Conservation (phyloP, 192 early-diverging fungal genomes). For the Coemansia aciculifera region DNA sequence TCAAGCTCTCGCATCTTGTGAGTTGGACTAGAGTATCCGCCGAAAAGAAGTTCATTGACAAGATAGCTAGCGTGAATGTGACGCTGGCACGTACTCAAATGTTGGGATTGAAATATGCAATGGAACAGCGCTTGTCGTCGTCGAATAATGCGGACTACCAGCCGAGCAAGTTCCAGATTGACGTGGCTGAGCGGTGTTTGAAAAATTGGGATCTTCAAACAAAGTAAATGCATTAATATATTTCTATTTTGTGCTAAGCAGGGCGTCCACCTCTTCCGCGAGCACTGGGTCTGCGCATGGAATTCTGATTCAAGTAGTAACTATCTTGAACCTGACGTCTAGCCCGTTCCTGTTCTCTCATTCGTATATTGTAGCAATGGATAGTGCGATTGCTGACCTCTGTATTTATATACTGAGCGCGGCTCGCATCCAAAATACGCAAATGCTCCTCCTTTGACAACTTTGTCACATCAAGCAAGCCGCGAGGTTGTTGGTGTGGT, state of each 20-base stretch:
- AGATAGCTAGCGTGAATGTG: slow-evolving; percentile 18
- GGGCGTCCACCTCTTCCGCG: background rate
- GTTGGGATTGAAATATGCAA: slow-evolving; percentile 4
- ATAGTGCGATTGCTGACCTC: background rate
- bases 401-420: background rate
- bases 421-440: background rate
- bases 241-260: background rate
- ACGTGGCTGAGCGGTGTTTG: slow-evolving; percentile 26
- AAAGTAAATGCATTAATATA: slow-evolving; percentile 1
- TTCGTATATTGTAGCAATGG: background rate
- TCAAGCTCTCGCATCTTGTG: slow-evolving; percentile 41
- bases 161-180: slow-evolving; percentile 13
- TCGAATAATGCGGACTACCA: background rate
- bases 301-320: background rate
- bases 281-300: background rate
- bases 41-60: slow-evolving; percentile 28
- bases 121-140: background rate
- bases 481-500: background rate
- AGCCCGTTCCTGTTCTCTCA: background rate
- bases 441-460: background rate
- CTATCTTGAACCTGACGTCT: background rate
- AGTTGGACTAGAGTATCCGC: slow-evolving; percentile 38
- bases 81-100: slow-evolving; percentile 14
- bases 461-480: background rate
- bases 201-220: slow-evolving; percentile 18